phyloP scores from a whole-genome alignment of 169 alveolate genomes.

The Cryptosporidium andersoni region DNA sequence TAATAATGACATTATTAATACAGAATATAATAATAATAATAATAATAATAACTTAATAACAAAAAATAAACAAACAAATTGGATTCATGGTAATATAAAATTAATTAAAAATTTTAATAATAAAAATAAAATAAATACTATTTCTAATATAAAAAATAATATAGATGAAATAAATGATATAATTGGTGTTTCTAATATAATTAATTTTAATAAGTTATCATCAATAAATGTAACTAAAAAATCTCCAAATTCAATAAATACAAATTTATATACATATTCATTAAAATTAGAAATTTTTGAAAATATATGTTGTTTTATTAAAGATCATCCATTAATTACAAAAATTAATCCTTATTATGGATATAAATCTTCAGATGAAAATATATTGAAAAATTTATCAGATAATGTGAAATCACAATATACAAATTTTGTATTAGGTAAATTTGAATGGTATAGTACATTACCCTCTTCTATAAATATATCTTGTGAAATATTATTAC shows the following conservation, averaged over 20 bases:
- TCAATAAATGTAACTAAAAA: not conserved
- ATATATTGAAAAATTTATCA: constrained; percentile 2
- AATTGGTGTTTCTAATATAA: no score
- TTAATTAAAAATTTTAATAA: no score
- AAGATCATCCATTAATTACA: constrained; percentile 29
- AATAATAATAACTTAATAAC: not conserved
- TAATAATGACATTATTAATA: not conserved
- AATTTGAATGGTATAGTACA: constrained; percentile 16
- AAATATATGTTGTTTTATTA: constrained; percentile 33
- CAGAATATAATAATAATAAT: not conserved
- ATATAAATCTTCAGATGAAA: not conserved
- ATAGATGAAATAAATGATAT: no score
- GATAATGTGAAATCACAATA: constrained; percentile 17
- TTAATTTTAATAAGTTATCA: no score
- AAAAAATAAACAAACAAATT: no score
- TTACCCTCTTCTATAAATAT: constrained; percentile 39
- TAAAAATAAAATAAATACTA: no score
- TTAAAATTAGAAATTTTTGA: constrained; percentile 21
- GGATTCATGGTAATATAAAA: no score
- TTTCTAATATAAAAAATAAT: no score
- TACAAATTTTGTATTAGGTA: constrained; percentile 26
- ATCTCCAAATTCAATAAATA: not conserved
- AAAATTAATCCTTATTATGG: not conserved
- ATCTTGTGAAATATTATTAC: constrained; percentile 25
- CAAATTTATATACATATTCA: not conserved